Evolutionary conservation across 305 asterid genomes (phyloP).

Genomic region (Fraxinus albicans): DNA sequence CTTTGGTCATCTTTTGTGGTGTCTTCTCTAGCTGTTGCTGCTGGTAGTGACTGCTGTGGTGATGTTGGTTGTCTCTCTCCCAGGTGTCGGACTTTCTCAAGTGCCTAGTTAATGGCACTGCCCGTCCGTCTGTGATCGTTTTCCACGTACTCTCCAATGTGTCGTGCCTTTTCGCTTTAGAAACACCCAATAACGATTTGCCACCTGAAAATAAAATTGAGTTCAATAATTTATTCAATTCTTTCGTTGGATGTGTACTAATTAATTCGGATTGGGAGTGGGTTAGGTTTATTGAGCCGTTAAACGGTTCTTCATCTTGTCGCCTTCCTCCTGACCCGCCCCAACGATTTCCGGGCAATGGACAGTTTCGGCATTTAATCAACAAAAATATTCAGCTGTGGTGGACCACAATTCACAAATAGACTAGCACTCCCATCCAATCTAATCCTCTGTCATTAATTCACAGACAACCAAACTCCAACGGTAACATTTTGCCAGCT

Average conservation of each 20-base stretch:
- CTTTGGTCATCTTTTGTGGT: conserved; percentile 48
- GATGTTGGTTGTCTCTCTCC: conserved; percentile 40
- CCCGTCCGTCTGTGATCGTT: conserved; percentile 76
- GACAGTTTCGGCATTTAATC: conserved; percentile 14
- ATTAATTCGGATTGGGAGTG: neutral
- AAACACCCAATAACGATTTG: conserved; percentile 57
- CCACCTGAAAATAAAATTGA: conserved; percentile 42
- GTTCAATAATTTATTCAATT: neutral
- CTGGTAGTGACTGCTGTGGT: conserved; percentile 25
- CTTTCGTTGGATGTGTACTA: neutral
- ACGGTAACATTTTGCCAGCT: conserved; percentile 50
- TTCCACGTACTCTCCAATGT: conserved; percentile 87
- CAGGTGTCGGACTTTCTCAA: conserved; percentile 72
- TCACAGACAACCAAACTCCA: conserved; percentile 25
- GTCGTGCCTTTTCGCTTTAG: conserved; percentile 61
- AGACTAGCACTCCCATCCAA: neutral
- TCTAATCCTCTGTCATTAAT: conserved; percentile 3
- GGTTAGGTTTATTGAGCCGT: neutral
- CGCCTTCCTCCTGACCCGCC: neutral
- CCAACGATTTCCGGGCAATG: conserved; percentile 3
- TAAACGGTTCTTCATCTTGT: neutral
- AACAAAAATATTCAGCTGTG: conserved; percentile 8
- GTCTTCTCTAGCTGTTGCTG: conserved; percentile 22
- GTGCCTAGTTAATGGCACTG: conserved; percentile 76
- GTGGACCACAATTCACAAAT: neutral